Evolutionary conservation across 2,329 filamentous ascomycete species (phyloP).

Genomic region (Macroventuria anomochaeta): DNA sequence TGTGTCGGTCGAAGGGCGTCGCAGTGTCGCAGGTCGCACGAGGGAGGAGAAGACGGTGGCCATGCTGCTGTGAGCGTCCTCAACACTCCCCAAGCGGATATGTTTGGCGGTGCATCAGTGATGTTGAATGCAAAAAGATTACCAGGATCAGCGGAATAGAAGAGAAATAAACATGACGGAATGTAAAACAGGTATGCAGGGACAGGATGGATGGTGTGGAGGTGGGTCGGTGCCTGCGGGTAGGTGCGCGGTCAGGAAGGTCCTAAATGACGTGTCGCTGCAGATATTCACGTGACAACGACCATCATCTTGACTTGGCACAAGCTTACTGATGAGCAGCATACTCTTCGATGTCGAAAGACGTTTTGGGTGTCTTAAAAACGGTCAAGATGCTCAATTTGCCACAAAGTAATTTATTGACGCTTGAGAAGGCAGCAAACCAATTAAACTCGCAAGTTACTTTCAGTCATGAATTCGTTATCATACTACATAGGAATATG

Average conservation of each 20-base stretch:
- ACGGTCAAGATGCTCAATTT: no score
- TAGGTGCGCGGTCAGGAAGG: conserved; percentile 2
- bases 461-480: conserved; percentile 8
- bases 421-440: no score
- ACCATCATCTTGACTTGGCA: background rate
- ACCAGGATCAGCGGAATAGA: background rate
- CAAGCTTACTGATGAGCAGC: no score
- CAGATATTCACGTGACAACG: background rate
- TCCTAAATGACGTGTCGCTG: conserved; percentile 8
- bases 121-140: background rate
- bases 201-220: background rate
- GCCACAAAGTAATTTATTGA: no score
- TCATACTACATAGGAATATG: conserved; percentile 4
- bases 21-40: conserved; percentile 34
- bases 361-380: no score
- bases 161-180: background rate
- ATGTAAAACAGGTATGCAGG: conserved; percentile 6
- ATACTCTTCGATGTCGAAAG: no score
- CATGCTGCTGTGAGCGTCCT: conserved; percentile 30
- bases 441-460: no score
- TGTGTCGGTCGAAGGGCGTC: conserved; percentile 21
- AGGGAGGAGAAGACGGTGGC: conserved; percentile 47
- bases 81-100: conserved; percentile 9
- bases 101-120: conserved; percentile 3
- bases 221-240: background rate